phyloP scores from a whole-genome alignment of 345 rosid species.

The Eucalyptus shirleyi region DNA sequence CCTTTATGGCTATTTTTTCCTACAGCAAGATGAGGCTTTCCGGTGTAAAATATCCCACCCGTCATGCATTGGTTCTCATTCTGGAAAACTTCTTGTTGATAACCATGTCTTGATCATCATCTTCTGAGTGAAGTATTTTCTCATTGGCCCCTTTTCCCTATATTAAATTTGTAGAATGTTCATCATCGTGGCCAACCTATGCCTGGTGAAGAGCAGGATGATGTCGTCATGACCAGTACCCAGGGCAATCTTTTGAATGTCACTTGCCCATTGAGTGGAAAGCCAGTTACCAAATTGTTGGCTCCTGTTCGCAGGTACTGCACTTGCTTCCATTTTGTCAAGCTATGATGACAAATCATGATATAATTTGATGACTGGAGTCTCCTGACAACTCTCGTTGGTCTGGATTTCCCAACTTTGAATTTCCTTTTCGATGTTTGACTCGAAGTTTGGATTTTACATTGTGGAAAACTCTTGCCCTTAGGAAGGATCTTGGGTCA shows the following conservation, averaged over 20 bases:
- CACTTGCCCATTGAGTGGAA: constrained; percentile 77
- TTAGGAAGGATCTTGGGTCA: not conserved
- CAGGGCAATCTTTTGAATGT: constrained; percentile 62
- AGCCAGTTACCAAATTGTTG: constrained; percentile 50
- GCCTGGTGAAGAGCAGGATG: constrained; percentile 96
- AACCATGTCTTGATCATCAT: not conserved
- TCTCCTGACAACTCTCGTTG: not conserved
- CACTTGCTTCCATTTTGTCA: not conserved
- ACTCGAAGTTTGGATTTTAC: not conserved
- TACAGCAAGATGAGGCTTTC: not conserved
- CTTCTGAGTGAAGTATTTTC: not conserved
- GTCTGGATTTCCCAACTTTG: not conserved
- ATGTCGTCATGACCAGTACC: constrained; percentile 75
- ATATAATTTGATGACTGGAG: not conserved
- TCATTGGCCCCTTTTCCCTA: not conserved
- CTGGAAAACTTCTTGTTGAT: not conserved
- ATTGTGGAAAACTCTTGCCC: not conserved
- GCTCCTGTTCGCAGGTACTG: constrained; percentile 90
- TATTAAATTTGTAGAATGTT: constrained; percentile 46
- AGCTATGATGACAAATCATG: not conserved
- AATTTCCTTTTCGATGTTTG: not conserved
- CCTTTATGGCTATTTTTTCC: not conserved
- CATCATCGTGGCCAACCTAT: constrained; percentile 78
- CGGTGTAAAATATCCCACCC: not conserved
- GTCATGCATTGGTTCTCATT: not conserved